Evolutionary conservation across 768 basidiomycete species (phyloP).

Genomic region (Myochromella boudieri): DNA sequence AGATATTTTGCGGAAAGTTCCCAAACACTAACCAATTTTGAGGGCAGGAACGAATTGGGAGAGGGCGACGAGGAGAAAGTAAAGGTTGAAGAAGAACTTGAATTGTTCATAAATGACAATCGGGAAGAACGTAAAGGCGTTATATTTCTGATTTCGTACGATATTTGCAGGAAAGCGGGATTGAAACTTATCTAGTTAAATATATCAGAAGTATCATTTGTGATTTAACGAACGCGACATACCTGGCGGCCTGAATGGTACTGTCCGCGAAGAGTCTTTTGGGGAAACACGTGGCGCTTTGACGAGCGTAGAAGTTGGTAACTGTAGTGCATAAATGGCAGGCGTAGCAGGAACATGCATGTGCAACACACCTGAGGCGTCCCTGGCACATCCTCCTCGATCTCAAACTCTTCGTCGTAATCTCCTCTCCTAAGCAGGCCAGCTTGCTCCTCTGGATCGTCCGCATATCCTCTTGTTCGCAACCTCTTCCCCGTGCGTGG

Average conservation of each 20-base stretch:
- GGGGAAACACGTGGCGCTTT: slow-evolving; percentile 20
- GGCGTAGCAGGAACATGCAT: slow-evolving; percentile 7
- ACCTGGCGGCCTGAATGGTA: slow-evolving; percentile 79
- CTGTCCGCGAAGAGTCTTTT: slow-evolving; percentile 74
- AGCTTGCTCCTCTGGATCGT: slow-evolving; percentile 65
- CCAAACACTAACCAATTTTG: slow-evolving; percentile 76
- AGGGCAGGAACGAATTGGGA: slow-evolving; percentile 95
- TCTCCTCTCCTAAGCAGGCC: slow-evolving; percentile 45
- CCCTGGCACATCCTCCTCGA: slow-evolving; percentile 22
- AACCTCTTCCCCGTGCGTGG: slow-evolving; percentile 38
- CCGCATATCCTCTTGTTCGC: slow-evolving; percentile 52
- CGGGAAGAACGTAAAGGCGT: slow-evolving; percentile 93
- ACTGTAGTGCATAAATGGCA: slow-evolving; percentile 17
- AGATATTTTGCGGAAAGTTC: neutral
- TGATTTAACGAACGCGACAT: slow-evolving; percentile 11
- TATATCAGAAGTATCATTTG: neutral
- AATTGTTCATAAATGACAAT: slow-evolving; percentile 98
- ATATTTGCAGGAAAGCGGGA: slow-evolving; percentile 81
- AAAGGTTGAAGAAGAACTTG: slow-evolving; percentile 99
- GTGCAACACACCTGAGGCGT: slow-evolving; percentile 11
- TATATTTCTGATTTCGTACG: slow-evolving; percentile 98
- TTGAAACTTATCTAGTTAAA: slow-evolving; percentile 62
- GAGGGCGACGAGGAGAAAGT: slow-evolving; percentile 94
- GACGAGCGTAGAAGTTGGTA: slow-evolving; percentile 14
- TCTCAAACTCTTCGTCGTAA: slow-evolving; percentile 37